These are phyloP conservation scores for Rhododendron mucronatum DNA, from an alignment of 148 eudicot genomes.

Conservation along the genomic window DNA sequence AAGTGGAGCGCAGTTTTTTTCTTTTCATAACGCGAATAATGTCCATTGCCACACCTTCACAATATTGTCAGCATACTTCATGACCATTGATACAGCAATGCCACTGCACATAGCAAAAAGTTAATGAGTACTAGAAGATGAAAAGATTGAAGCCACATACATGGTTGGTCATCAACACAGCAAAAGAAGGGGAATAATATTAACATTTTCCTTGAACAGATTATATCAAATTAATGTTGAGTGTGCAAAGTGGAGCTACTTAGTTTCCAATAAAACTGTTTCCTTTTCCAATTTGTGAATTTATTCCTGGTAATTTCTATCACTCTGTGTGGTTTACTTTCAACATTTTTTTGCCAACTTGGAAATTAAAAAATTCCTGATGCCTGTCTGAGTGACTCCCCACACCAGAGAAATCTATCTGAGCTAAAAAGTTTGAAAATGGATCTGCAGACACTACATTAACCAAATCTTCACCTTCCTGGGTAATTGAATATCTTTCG, in stretches of 20 bases:
- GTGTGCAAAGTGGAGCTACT: neutral
- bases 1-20: neutral
- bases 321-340: neutral
- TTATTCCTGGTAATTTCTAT: neutral
- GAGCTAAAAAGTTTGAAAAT: neutral
- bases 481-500: neutral
- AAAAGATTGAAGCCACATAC: neutral
- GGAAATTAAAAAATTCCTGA: neutral
- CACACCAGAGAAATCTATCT: neutral
- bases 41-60: conserved; percentile 62
- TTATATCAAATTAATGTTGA: neutral
- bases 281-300: neutral
- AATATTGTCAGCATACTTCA: conserved; percentile 98
- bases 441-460: neutral
- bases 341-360: neutral
- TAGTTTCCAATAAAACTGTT: neutral
- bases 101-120: conserved; percentile 52
- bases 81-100: conserved; percentile 98
- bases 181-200: neutral
- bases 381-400: neutral
- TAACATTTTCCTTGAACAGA: too few relatives aligned
- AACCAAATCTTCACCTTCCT: neutral
- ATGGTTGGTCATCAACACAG: neutral
- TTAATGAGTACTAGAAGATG: neutral
- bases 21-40: neutral